Evolutionary conservation across 2,329 filamentous ascomycete species (phyloP).

Genomic region (Erysiphe neolycopersici): DNA sequence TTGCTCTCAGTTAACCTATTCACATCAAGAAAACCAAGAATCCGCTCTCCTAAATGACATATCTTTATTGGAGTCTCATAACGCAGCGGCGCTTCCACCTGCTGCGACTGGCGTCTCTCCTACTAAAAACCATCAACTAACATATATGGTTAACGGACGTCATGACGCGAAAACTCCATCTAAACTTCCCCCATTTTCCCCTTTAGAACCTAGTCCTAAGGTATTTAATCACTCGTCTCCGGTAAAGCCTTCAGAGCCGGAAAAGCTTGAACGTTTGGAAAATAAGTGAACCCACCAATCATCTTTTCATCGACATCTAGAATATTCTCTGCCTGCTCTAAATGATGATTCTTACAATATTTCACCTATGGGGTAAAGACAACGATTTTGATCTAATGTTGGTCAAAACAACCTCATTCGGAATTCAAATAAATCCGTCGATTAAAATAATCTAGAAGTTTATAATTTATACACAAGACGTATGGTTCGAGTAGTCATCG

Average conservation of each 20-base stretch:
- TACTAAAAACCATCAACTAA: constrained; percentile 18
- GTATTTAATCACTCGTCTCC: constrained; percentile 32
- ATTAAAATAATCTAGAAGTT: too few relatives aligned
- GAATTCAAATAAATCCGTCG: too few relatives aligned
- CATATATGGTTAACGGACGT: constrained; percentile 9
- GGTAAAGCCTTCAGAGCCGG: constrained; percentile 20
- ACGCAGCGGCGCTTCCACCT: constrained; percentile 11
- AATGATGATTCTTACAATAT: too few relatives aligned
- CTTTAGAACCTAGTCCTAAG: constrained; percentile 29
- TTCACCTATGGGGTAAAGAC: too few relatives aligned
- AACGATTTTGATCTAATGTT: too few relatives aligned
- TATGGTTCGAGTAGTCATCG: too few relatives aligned
- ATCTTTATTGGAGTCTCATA: neutral
- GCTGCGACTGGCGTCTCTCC: constrained; percentile 18
- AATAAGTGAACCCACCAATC: too few relatives aligned
- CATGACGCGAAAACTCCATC: constrained; percentile 13
- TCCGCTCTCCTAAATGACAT: neutral
- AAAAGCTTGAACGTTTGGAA: neutral
- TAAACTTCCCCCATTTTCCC: constrained; percentile 28
- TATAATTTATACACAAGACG: too few relatives aligned
- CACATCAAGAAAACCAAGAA: neutral
- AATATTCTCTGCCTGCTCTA: too few relatives aligned
- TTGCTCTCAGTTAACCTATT: neutral
- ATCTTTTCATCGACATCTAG: too few relatives aligned
- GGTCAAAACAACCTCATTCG: too few relatives aligned